phyloP scores from a whole-genome alignment of 1,139 yeast species.

The Cylindricascospora bacillispora region DNA sequence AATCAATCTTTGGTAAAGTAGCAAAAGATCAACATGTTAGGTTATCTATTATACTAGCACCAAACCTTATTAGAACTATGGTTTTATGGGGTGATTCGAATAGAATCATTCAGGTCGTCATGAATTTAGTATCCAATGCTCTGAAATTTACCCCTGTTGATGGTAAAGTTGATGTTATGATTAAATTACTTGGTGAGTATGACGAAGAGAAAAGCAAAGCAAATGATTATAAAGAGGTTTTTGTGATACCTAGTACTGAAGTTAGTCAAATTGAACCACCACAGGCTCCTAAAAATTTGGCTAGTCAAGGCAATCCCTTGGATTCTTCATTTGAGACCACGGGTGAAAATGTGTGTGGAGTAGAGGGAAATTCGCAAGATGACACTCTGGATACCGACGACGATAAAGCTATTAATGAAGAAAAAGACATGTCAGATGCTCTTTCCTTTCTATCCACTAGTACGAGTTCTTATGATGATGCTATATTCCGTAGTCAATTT shows the following conservation, averaged over 20 bases:
- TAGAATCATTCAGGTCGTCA: constrained; percentile 73
- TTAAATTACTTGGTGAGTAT: constrained; percentile 59
- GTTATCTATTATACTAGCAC: constrained; percentile 43
- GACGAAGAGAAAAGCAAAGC: constrained; percentile 36
- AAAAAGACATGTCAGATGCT: neutral
- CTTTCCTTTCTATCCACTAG: constrained; percentile 35
- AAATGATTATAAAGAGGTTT: constrained; percentile 28
- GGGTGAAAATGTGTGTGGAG: constrained; percentile 1
- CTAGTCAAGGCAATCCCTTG: neutral
- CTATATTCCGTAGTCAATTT: constrained; percentile 41
- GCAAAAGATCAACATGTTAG: constrained; percentile 68
- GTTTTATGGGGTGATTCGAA: constrained; percentile 75
- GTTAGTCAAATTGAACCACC: neutral
- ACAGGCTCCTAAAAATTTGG: neutral
- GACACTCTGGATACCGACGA: neutral
- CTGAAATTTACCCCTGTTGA: constrained; percentile 81
- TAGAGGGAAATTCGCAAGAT: neutral
- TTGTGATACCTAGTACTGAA: constrained; percentile 22
- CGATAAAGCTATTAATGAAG: neutral
- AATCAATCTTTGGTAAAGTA: constrained; percentile 76
- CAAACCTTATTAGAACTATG: constrained; percentile 49
- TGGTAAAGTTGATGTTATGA: constrained; percentile 61
- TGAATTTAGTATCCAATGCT: constrained; percentile 80
- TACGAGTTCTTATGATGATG: constrained; percentile 43
- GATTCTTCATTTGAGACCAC: constrained; percentile 1